Evolutionary conservation across 2,329 filamentous ascomycete genomes (phyloP).

Genomic region (Emergomyces orientalis): DNA sequence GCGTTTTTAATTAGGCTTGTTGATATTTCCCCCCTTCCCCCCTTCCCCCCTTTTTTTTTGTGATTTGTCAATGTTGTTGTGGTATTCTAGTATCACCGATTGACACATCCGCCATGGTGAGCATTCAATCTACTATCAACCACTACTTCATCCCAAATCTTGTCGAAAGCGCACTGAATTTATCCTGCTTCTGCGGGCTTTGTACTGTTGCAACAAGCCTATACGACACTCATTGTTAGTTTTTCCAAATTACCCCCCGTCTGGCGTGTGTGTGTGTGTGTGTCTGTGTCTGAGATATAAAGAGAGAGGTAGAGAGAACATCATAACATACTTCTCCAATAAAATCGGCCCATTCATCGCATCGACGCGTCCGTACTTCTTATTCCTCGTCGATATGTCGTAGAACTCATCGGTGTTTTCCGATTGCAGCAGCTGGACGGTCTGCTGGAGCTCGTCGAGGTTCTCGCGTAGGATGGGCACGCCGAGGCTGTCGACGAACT

Average conservation of each 20-base stretch:
- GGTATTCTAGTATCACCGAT: no score
- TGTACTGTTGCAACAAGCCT: constrained; percentile 58
- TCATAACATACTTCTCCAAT: constrained; percentile 67
- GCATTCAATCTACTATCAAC: neutral
- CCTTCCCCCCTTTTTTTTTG: no score
- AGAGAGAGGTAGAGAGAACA: neutral
- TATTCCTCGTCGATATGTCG: constrained; percentile 79
- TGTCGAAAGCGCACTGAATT: constrained; percentile 63
- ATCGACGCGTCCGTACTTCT: constrained; percentile 89
- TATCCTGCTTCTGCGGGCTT: constrained; percentile 50
- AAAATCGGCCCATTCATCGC: constrained; percentile 78
- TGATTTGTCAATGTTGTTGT: no score
- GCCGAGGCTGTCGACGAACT: constrained; percentile 79
- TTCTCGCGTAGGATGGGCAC: constrained; percentile 84
- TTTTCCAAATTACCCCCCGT: no score
- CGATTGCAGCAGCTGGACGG: constrained; percentile 71
- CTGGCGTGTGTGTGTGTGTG: no score
- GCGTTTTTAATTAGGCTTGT: no score
- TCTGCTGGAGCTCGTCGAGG: constrained; percentile 87
- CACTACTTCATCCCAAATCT: constrained; percentile 55
- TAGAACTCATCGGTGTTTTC: constrained; percentile 97
- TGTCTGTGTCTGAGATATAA: neutral
- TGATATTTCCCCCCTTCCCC: neutral
- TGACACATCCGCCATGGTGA: no score
- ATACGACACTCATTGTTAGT: constrained; percentile 27